Evolutionary conservation across 2,329 filamentous ascomycete species (phyloP).

Genomic region (Thielaviopsis euricoi): DNA sequence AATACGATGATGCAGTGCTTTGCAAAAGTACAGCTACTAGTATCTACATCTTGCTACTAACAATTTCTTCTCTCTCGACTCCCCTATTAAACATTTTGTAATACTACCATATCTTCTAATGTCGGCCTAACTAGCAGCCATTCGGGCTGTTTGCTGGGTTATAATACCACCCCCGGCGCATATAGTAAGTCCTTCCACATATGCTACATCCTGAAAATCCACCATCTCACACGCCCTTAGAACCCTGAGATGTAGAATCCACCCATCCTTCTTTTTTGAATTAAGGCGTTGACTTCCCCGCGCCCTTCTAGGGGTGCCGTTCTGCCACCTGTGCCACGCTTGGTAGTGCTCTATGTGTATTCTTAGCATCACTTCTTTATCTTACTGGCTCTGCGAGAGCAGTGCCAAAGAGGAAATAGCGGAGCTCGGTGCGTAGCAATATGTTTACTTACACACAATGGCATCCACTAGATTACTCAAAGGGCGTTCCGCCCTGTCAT

Average conservation of each 20-base stretch:
- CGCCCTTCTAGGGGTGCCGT: background rate
- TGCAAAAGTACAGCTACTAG: no score
- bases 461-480: background rate
- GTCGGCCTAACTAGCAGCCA: background rate
- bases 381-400: background rate
- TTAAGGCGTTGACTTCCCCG: background rate
- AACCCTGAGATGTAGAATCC: no score
- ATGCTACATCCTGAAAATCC: background rate
- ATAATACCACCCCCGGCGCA: background rate
- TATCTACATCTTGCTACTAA: no score
- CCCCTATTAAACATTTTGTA: background rate
- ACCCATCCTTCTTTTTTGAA: background rate
- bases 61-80: background rate
- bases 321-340: background rate
- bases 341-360: background rate
- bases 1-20: no score
- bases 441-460: background rate
- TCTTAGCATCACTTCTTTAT: background rate
- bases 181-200: background rate
- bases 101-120: background rate
- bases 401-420: no score
- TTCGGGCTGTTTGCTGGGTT: background rate
- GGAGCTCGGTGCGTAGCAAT: no score
- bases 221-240: no score
- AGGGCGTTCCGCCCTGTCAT: background rate